A percentile compares a stretch with the other conserved stretches of the same genome.
phyloP scores from a whole-genome alignment of 108 stramenopile species.

The Nitzschia inconspicua region DNA sequence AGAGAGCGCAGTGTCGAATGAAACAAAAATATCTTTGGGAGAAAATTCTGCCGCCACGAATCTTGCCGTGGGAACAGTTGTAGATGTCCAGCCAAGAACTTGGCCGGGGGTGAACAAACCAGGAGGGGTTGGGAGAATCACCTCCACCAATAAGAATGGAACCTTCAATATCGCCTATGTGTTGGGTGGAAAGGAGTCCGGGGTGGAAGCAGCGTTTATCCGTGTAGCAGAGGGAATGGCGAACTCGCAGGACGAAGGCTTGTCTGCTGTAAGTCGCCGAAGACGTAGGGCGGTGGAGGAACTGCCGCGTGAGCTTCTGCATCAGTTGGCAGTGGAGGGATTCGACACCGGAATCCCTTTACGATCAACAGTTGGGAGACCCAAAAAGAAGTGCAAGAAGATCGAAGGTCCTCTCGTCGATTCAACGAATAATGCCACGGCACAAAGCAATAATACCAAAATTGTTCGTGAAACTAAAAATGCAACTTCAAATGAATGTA shows the following conservation, averaged over 20 bases:
- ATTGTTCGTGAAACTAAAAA: too few relatives aligned
- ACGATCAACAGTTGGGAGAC: too few relatives aligned
- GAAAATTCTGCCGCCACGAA: background rate
- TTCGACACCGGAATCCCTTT: slow-evolving; percentile 30
- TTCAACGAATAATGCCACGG: background rate
- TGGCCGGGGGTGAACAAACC: slow-evolving; percentile 91
- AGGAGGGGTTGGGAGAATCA: slow-evolving; percentile 75
- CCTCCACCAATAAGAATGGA: slow-evolving; percentile 21
- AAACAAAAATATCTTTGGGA: too few relatives aligned
- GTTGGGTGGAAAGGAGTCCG: slow-evolving; percentile 72
- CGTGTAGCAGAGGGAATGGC: background rate
- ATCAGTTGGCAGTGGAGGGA: slow-evolving; percentile 38
- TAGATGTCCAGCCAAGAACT: slow-evolving; percentile 66
- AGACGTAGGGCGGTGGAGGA: slow-evolving; percentile 11
- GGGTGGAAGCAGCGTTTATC: slow-evolving; percentile 68
- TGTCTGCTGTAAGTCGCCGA: background rate
- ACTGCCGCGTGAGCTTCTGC: slow-evolving; percentile 23
- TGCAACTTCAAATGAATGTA: background rate
- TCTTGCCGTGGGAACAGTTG: slow-evolving; percentile 60
- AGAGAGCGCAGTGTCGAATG: too few relatives aligned
- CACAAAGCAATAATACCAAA: slow-evolving; percentile 1
- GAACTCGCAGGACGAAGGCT: background rate
- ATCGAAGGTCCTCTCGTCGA: too few relatives aligned
- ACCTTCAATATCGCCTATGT: slow-evolving; percentile 74
- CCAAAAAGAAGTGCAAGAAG: slow-evolving; percentile 1